Evolutionary conservation across 2,329 filamentous ascomycete species (phyloP), one percentile per base, ranked within the genome.

Genomic region (Diaporthe ampelina): DNA sequence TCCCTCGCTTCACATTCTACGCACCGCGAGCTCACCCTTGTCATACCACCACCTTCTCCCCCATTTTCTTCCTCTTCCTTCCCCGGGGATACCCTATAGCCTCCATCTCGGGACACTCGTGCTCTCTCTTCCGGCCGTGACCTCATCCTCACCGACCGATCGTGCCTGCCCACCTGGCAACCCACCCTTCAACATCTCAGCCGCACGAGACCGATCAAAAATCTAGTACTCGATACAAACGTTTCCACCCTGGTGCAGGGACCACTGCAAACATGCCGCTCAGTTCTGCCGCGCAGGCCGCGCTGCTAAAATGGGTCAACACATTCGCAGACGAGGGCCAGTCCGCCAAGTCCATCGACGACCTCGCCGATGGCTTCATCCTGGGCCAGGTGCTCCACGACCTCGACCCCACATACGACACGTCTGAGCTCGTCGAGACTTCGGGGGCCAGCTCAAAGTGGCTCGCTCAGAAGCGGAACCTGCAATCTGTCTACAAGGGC

Each of bases 401-500:
- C 78, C 83, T 93, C 63, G 89, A 92, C 77, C 80, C 86, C 45
- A 84, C 87, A 75, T 93, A 91, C 79, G 87, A 90, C 79, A 85
- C 87, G 40, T 83, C 85, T 0, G 85, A 89, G 75, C 87, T 92
- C 72, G 86, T 90, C 73, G 83, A 85, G 61, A 86, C 81, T 75
- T 81, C 84, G 61, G 82, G 84, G 19, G 19, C 45, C 70, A 82
- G 84, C 40, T 83, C 85, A 63, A 81, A 84, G 75, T 86, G 87
- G 79, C 80, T 88, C 73, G 84, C 85, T 86, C 98, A 98, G 84
- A 91, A 95, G 24, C 93, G 97, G 67, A 97, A 99, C 80, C 95
- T 97, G 4, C 98, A 99, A 82, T 93, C 94, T 1, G 92, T 97
- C 26, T 89, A 98, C 75, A 98, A 98, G 82, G 86, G 90, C 15